Conservation (phyloP, 176 grass and related monocot genomes). For the Eremochloa ophiuroides region DNA sequence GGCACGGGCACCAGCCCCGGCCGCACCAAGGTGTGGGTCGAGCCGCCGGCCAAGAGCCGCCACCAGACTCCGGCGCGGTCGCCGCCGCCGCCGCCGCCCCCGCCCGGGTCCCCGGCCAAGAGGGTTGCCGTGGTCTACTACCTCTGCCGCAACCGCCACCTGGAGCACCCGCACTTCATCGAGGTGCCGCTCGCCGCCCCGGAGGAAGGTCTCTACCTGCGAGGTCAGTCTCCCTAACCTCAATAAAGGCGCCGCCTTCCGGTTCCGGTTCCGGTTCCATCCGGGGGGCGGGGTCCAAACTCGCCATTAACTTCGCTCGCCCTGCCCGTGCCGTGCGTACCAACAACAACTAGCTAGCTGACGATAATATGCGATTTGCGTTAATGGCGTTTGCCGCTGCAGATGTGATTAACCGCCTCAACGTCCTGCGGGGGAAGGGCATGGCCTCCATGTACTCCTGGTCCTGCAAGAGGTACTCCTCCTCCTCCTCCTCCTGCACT, state of each 20-base stretch:
- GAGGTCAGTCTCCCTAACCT: slow-evolving; percentile 40
- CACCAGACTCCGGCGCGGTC: neutral
- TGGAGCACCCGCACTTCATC: slow-evolving; percentile 99
- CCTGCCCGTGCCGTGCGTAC: neutral
- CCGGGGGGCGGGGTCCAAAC: neutral
- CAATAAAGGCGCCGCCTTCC: slow-evolving; percentile 8
- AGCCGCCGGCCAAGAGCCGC: slow-evolving; percentile 69
- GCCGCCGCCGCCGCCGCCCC: neutral
- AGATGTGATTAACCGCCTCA: slow-evolving; percentile 95
- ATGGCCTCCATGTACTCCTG: slow-evolving; percentile 94
- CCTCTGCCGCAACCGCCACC: slow-evolving; percentile 75
- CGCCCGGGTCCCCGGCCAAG: slow-evolving; percentile 22
- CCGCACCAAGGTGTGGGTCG: slow-evolving; percentile 81
- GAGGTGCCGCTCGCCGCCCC: slow-evolving; percentile 77
- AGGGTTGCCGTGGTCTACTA: slow-evolving; percentile 95
- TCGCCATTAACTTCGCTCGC: neutral
- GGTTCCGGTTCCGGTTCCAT: neutral
- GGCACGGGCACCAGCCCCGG: slow-evolving; percentile 47
- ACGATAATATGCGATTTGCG: slow-evolving; percentile 17
- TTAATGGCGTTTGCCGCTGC: slow-evolving; percentile 19
- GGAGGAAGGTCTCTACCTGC: slow-evolving; percentile 85
- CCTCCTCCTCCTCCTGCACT: neutral
- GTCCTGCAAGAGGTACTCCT: slow-evolving; percentile 89
- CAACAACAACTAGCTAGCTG: neutral
- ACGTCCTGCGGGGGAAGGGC: slow-evolving; percentile 75